These are phyloP conservation scores for Eucalyptus decipiens DNA, from an alignment of 345 rosid species.

Conservation along the genomic window DNA sequence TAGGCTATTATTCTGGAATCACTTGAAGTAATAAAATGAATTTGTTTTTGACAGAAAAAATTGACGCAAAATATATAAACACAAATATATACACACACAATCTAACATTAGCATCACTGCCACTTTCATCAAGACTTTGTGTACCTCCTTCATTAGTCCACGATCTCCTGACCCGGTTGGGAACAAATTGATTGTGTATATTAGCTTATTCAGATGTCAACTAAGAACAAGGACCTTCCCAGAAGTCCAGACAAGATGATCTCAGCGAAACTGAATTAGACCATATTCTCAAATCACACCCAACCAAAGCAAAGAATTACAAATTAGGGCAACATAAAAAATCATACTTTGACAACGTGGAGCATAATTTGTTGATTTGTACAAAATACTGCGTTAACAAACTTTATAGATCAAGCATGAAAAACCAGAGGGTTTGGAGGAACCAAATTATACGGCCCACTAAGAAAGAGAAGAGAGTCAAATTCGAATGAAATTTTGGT, in stretches of 20 bases:
- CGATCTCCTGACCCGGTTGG: background rate
- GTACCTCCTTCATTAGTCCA: background rate
- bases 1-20: too few species aligned
- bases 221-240: background rate
- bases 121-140: too few species aligned
- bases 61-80: too few species aligned
- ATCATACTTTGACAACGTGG: too few species aligned
- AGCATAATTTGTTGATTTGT: background rate
- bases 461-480: too few species aligned
- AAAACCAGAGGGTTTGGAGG: too few species aligned
- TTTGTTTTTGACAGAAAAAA: too few species aligned
- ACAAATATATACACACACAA: too few species aligned
- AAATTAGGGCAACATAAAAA: accelerated
- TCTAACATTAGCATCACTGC: too few species aligned
- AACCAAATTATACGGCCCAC: background rate
- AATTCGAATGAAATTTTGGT: too few species aligned
- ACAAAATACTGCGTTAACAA: background rate
- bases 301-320: background rate
- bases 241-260: accelerated
- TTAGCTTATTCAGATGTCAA: background rate
- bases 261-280: background rate
- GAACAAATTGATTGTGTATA: background rate
- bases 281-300: background rate
- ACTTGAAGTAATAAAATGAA: too few species aligned
- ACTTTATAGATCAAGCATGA: too few species aligned